Base-by-base conservation (phyloP, 805 yeast species). In the Candida palmyrensis region DNA sequence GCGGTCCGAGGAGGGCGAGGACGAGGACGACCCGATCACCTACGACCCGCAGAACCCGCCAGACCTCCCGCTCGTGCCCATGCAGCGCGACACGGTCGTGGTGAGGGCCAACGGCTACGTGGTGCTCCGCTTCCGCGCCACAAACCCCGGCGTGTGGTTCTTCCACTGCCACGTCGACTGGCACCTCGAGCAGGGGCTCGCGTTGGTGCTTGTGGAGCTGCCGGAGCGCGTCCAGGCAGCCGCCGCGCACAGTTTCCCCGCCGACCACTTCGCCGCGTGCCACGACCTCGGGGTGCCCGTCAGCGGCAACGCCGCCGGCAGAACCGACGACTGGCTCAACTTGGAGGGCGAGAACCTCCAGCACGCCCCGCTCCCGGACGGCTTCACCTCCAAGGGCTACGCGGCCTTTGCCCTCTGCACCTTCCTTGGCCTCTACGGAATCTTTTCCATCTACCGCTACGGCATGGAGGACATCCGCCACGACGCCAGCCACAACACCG, bases 151-250 rank as follows among this genome's bases (percentile, higher is more conserved):
- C 68, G 89, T 89, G 27, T 90, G 97, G 98, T 76, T 80, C 59
- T 92, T 92, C 94, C 98, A 90, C 67, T 90, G 98, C 64, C 98
- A 90, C 59, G 83, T 92, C 51, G 97, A 92, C 59, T 90, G 98
- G 98, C 98, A 92, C 67, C 74, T 90, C 70, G 73, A 79, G 51
- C 97, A 92, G 68, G 98, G 98, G 52, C 73, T 90, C 49, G 95
- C 95, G 9, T 48, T 88, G 36, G 68, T 71, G 8, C 65, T 92
- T 27, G 64, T 90, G 35, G 98, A 90, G 65, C 96, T 87, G 36
- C 98, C 98, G 18, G 45, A 57, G 8, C 70, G 71, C 36, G 68
- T 90, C 31, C 86, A 80, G 57, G 9, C 23, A 21, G 11, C 11
- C 10, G 11, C 23, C 23, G 11, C 9, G 58, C 57, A 13, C 65